A percentile compares a stretch with the other conserved stretches of the same genome.
phyloP scores from a whole-genome alignment of 495 filamentous ascomycete species.

The Penicillium cosmopolitanum region DNA sequence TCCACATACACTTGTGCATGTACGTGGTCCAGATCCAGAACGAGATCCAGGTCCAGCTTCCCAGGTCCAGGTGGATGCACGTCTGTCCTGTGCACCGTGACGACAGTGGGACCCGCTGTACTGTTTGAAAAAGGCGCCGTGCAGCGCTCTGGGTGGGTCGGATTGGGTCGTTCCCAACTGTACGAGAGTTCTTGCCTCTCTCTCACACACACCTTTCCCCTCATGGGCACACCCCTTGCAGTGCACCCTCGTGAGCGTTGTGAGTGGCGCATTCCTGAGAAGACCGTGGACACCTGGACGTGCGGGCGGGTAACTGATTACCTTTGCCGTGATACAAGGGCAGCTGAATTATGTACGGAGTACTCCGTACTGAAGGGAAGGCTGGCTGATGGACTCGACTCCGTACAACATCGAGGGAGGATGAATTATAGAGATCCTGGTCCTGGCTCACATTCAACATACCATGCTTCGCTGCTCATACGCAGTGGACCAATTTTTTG shows the following conservation, averaged over 20 bases:
- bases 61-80: conserved; percentile 5
- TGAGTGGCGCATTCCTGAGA: conserved; percentile 14
- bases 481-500: not conserved
- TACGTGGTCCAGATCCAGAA: not conserved
- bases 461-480: not conserved
- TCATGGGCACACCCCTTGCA: conserved; percentile 4
- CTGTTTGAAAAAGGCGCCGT: conserved; percentile 20
- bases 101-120: conserved; percentile 12
- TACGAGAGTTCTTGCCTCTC: not conserved
- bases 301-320: not conserved
- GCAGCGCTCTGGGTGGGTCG: conserved; percentile 12
- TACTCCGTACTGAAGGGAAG: not conserved
- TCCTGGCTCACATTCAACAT: not conserved
- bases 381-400: not conserved
- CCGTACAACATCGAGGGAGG: not conserved
- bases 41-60: conserved; percentile 1
- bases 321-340: conserved; percentile 1
- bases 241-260: conserved; percentile 15
- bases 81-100: not conserved
- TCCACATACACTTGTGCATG: not conserved
- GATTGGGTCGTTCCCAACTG: conserved; percentile 8
- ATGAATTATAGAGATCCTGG: not conserved
- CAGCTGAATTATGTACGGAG: not conserved
- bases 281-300: not conserved
- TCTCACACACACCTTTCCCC: not conserved